Evolutionary conservation across 805 yeast species (phyloP), one percentile per base, ranked within the genome.

Genomic region (Ogataea nakhonphanomensis): DNA sequence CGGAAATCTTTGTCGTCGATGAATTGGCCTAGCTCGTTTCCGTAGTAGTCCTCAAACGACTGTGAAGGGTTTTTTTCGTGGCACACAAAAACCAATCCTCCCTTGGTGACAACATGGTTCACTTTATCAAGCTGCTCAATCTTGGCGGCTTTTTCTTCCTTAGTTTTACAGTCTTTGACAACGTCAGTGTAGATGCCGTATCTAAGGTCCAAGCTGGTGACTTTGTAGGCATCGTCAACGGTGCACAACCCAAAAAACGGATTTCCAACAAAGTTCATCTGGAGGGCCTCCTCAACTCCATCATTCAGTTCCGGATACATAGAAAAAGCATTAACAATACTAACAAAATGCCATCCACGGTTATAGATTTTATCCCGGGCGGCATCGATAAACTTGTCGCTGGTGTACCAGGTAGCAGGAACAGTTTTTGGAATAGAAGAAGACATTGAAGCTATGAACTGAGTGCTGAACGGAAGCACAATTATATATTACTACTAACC

Each of bases 271-370:
- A 53, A 53, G 33, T 56, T 45, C 45, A 52, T 44, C 44, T 59
- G 63, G 6, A 53, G 37, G 11, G 51, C 55, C 12, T 45, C 60
- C 3, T 35, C 26, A 8, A 37, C 30, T 4, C 49, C 52, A 23
- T 47, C 52, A 22, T 51, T 47, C 15, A 36, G 30, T 3, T 33
- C 35, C 8, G 53, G 51, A 29, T 44, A 40, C 29, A 34, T 44
- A 9, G 39, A 33, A 24, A 55, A 57, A 3, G 55, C 46, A 32
- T 45, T 48, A 17, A 58, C 37, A 8, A 49, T 37, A 13, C 49
- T 28, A 7, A 55, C 43, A 34, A 57, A 57, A 36, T 53, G 58
- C 64, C 64, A 59, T 14, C 61, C 62, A 23, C 54, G 49, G 42
- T 55, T 49, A 29, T 49, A 58, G 25, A 58, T 46, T 25, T 49